These are phyloP conservation scores for Fusarium piperis DNA, from an alignment of 2,329 filamentous ascomycete species.

Conservation along the genomic window DNA sequence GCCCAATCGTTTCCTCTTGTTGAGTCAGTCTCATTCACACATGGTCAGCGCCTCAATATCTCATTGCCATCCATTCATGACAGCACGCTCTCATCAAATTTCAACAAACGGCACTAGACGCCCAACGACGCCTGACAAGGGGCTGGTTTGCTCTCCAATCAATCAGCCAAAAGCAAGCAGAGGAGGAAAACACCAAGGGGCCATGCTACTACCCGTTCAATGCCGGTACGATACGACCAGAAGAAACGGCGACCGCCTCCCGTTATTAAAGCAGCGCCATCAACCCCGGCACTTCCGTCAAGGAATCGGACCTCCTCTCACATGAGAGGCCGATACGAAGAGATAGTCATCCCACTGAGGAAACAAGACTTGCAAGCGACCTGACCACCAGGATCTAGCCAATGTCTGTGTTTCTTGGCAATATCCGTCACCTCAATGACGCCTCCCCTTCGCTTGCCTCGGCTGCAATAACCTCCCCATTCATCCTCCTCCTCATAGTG, in stretches of 20 bases:
- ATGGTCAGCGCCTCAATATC: conserved; percentile 17
- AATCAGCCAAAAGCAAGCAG: neutral
- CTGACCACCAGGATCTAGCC: conserved; percentile 5
- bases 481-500: neutral
- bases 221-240: neutral
- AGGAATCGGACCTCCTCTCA: neutral
- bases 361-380: conserved; percentile 25
- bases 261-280: neutral
- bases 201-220: neutral
- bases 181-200: neutral
- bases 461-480: conserved; percentile 7
- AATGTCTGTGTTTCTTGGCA: conserved; percentile 28
- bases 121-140: conserved; percentile 1
- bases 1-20: neutral
- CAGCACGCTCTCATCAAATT: neutral
- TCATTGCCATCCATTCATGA: neutral
- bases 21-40: neutral
- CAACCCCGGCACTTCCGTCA: conserved; percentile 11
- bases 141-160: neutral
- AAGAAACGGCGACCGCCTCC: neutral
- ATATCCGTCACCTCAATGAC: conserved; percentile 18
- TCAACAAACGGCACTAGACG: neutral
- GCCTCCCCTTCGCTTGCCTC: conserved; percentile 22
- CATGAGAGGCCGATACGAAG: neutral
- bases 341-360: conserved; percentile 4